Evolutionary conservation across 495 filamentous ascomycete species (phyloP).

Genomic region (Cladorrhinum samala): DNA sequence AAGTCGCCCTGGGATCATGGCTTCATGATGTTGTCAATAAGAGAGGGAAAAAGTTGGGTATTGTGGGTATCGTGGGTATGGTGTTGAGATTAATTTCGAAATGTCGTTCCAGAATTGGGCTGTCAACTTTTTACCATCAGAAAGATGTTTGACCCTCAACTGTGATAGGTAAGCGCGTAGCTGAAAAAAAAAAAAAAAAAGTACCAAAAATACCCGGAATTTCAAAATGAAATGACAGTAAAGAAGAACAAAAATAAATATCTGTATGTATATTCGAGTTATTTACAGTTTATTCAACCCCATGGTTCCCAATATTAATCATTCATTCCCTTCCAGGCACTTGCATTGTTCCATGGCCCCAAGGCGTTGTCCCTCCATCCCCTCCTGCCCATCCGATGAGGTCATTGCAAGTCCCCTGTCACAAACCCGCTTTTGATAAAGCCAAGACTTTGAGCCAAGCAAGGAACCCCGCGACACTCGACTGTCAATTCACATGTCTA

Average conservation of each 20-base stretch:
- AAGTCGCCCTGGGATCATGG: slow-evolving; percentile 23
- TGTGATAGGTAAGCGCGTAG: background rate
- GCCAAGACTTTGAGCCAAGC: background rate
- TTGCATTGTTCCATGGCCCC: background rate
- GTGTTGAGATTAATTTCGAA: background rate
- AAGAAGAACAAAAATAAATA: background rate
- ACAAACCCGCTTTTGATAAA: background rate
- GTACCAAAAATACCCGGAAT: background rate
- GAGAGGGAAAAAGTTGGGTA: background rate
- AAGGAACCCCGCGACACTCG: background rate
- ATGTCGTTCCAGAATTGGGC: too few relatives aligned
- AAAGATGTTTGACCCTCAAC: background rate
- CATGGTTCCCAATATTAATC: too few relatives aligned
- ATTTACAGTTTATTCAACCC: background rate
- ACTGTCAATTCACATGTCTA: background rate
- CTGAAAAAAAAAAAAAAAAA: background rate
- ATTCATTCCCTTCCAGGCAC: too few relatives aligned
- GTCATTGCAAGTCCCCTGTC: background rate
- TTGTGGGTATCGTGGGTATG: background rate
- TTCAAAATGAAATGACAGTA: background rate
- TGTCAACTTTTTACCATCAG: background rate
- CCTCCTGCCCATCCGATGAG: background rate
- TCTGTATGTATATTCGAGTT: background rate
- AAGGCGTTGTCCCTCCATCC: background rate
- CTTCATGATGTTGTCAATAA: slow-evolving; percentile 13